Conservation (phyloP, 78 protist genomes). For the Creolimax fragrantissima region DNA sequence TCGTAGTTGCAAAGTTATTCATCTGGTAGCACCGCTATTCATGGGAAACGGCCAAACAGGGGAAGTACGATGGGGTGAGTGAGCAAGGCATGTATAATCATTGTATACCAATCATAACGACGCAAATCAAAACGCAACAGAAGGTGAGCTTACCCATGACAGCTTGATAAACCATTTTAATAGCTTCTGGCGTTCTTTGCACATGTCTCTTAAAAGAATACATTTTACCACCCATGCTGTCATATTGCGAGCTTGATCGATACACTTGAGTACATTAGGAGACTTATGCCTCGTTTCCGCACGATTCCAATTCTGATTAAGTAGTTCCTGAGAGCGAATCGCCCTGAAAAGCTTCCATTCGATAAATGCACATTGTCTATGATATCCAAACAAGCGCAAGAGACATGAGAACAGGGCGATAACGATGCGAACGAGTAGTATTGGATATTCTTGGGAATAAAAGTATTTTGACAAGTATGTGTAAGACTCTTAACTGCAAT, state of each 20-base stretch:
- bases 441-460: too few relatives aligned
- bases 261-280: neutral
- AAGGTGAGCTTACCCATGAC: neutral
- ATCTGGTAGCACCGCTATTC: slow-evolving; percentile 34
- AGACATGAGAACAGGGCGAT: too few relatives aligned
- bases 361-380: neutral
- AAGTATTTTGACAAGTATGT: too few relatives aligned
- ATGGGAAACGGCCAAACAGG: neutral
- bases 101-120: neutral
- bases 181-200: neutral
- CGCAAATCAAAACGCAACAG: too few relatives aligned
- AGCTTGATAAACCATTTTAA: neutral
- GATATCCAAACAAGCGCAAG: too few relatives aligned
- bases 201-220: neutral
- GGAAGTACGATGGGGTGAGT: neutral
- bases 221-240: neutral
- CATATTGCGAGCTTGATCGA: neutral
- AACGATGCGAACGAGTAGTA: too few relatives aligned
- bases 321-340: neutral
- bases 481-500: too few relatives aligned
- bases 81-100: too few relatives aligned
- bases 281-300: neutral
- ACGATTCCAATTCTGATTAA: neutral
- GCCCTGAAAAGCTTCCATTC: neutral
- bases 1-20: slow-evolving; percentile 49